phyloP scores from a whole-genome alignment of 495 filamentous ascomycete genomes.

The Astrothelium macrocarpum region DNA sequence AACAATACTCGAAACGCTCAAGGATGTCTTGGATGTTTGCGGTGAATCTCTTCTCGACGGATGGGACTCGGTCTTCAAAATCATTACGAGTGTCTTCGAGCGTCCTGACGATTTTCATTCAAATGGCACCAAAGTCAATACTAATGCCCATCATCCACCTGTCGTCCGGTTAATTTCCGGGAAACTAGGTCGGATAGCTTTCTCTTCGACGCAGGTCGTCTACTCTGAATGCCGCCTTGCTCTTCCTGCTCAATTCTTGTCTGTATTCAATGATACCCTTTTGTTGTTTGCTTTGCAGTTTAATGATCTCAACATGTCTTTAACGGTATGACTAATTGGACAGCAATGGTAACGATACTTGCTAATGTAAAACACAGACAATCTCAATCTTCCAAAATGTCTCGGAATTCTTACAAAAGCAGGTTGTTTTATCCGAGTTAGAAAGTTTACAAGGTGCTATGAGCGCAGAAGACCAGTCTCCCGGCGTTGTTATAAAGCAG shows the following conservation, averaged over 20 bases:
- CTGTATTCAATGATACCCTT: constrained; percentile 78
- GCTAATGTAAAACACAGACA: neutral
- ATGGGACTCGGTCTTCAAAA: constrained; percentile 76
- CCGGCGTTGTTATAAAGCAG: neutral
- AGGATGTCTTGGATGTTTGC: constrained; percentile 75
- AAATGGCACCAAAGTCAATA: neutral
- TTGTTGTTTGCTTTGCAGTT: constrained; percentile 77
- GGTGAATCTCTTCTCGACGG: constrained; percentile 72
- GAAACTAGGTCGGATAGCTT: constrained; percentile 71
- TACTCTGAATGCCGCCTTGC: constrained; percentile 86
- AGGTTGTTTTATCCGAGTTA: constrained; percentile 38
- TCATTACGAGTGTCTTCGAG: constrained; percentile 76
- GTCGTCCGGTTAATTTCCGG: constrained; percentile 39
- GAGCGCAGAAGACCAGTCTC: neutral
- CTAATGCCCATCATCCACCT: neutral
- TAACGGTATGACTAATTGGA: constrained; percentile 51
- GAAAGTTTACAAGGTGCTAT: constrained; percentile 23
- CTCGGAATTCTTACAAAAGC: constrained; percentile 66
- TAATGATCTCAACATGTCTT: constrained; percentile 88
- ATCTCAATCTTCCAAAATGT: constrained; percentile 53
- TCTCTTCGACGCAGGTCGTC: constrained; percentile 79
- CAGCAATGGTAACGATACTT: neutral
- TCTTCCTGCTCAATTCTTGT: constrained; percentile 66
- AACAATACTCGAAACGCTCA: constrained; percentile 69
- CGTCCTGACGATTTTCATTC: neutral